Evolutionary conservation across 1,284 basidiomycete genomes (phyloP).

Genomic region (Sporisorium graminicola): DNA sequence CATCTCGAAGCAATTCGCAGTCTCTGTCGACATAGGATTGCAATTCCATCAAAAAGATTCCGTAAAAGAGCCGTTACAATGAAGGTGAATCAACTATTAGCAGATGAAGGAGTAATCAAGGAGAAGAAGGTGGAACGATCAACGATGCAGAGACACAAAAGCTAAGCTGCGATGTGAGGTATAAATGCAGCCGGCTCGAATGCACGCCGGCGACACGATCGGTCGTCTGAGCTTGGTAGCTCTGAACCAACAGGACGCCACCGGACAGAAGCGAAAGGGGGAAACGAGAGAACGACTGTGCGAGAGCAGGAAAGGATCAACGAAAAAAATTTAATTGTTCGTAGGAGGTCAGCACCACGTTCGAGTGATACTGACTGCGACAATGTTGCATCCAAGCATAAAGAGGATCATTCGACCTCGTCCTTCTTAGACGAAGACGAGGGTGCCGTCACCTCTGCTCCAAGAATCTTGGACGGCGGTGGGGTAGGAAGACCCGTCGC

Average conservation of each 20-base stretch:
- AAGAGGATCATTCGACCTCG: conserved; percentile 1
- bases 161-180: conserved; percentile 17
- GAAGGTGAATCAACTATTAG: conserved; percentile 10
- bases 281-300: conserved; percentile 1
- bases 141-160: conserved; percentile 6
- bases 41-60: conserved; percentile 20
- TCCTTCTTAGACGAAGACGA: too few species aligned
- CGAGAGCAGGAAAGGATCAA: conserved; percentile 2
- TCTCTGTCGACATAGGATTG: conserved; percentile 4
- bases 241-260: background rate
- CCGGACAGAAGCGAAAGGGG: conserved; percentile 1
- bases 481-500: conserved; percentile 43
- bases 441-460: too few species aligned
- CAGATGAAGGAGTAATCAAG: background rate
- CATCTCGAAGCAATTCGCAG: background rate
- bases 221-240: background rate
- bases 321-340: conserved; percentile 31
- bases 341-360: conserved; percentile 7
- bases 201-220: background rate
- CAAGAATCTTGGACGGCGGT: conserved; percentile 49
- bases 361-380: conserved; percentile 3
- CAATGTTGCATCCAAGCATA: conserved; percentile 6
- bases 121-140: background rate
- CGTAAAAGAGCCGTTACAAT: conserved; percentile 40
- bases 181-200: conserved; percentile 31